These are phyloP conservation scores for Phoma sp. DNA, from an alignment of 2,329 filamentous ascomycete genomes.

Conservation along the genomic window DNA sequence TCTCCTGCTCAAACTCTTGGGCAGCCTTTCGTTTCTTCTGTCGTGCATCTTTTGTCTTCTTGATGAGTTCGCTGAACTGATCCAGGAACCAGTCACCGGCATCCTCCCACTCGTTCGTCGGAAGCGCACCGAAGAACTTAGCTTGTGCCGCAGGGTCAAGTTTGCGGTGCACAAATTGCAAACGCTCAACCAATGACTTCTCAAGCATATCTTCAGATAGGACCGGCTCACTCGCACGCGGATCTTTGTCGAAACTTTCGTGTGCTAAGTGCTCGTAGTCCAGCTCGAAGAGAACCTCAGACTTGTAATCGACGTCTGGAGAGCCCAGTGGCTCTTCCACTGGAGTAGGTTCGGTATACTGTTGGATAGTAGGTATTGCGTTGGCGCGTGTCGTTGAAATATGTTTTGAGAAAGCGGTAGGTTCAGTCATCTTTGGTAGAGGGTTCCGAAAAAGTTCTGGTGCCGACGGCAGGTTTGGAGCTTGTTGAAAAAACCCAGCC, in stretches of 20 bases:
- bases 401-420: constrained; percentile 2
- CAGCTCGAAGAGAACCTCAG: constrained; percentile 53
- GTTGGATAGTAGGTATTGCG: constrained; percentile 14
- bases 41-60: constrained; percentile 59
- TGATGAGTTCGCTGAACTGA: constrained; percentile 59
- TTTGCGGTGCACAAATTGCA: constrained; percentile 33
- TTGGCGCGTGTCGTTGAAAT: constrained; percentile 7
- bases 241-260: constrained; percentile 56
- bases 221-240: constrained; percentile 23
- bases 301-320: constrained; percentile 54
- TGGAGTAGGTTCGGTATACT: constrained; percentile 11
- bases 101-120: constrained; percentile 65
- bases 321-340: constrained; percentile 12
- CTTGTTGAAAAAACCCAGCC: constrained; percentile 5
- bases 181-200: constrained; percentile 38
- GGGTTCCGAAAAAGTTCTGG: constrained; percentile 1
- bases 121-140: constrained; percentile 59
- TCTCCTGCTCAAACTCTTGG: constrained; percentile 60
- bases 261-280: constrained; percentile 56
- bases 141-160: constrained; percentile 48
- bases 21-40: constrained; percentile 61
- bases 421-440: background rate
- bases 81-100: constrained; percentile 67
- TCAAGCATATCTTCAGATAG: constrained; percentile 34
- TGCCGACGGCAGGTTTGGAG: background rate